These are phyloP conservation scores for Tricholoma furcatifolium DNA, from an alignment of 768 basidiomycete species.

Conservation along the genomic window DNA sequence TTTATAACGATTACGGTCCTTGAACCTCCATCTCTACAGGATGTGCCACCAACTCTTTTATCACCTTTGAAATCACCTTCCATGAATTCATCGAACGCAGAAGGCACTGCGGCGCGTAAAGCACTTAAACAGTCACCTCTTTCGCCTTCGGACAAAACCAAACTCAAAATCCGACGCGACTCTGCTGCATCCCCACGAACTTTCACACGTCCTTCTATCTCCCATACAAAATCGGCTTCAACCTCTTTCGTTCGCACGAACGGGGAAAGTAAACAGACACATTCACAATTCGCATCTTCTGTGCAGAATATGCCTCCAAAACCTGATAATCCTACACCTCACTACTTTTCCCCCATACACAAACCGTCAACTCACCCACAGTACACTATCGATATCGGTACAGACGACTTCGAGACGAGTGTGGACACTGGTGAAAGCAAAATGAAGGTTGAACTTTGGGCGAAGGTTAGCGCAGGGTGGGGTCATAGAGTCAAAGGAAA, in stretches of 20 bases:
- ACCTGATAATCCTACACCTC: slow-evolving; percentile 36
- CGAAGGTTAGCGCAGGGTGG: slow-evolving; percentile 34
- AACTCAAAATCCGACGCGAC: slow-evolving; percentile 21
- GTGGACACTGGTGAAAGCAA: slow-evolving; percentile 50
- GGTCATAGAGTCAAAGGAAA: slow-evolving; percentile 38
- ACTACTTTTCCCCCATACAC: slow-evolving; percentile 80
- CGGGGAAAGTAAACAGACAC: slow-evolving; percentile 17
- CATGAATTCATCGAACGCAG: slow-evolving; percentile 14
- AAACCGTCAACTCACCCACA: slow-evolving; percentile 81
- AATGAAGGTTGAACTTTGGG: slow-evolving; percentile 62
- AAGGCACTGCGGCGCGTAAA: slow-evolving; percentile 16
- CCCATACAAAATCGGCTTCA: slow-evolving; percentile 27
- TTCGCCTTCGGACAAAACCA: slow-evolving; percentile 21
- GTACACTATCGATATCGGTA: slow-evolving; percentile 58
- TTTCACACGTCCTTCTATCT: slow-evolving; percentile 9
- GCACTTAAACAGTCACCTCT: slow-evolving; percentile 17
- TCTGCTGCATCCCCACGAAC: slow-evolving; percentile 12
- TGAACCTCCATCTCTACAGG: slow-evolving; percentile 8
- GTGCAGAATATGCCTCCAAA: slow-evolving; percentile 19
- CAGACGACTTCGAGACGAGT: slow-evolving; percentile 54
- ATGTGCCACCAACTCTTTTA: not conserved
- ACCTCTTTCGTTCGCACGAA: slow-evolving; percentile 20
- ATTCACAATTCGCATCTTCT: slow-evolving; percentile 11
- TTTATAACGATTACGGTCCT: slow-evolving; percentile 60
- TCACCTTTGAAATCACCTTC: slow-evolving; percentile 4